phyloP scores from a whole-genome alignment of 768 basidiomycete genomes.

The Leccinum truebloodii region DNA sequence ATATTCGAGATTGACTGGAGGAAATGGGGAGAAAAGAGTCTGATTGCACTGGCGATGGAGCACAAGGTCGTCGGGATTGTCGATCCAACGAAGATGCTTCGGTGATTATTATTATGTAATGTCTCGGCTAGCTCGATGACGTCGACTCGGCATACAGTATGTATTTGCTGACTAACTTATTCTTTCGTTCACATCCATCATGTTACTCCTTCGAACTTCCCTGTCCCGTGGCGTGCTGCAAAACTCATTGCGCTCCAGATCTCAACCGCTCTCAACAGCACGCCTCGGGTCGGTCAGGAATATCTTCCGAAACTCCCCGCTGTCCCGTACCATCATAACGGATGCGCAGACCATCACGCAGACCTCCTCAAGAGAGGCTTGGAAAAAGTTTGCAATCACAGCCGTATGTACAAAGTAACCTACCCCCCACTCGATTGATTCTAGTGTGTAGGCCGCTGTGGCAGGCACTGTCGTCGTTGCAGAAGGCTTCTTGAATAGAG shows the following conservation, averaged over 20 bases:
- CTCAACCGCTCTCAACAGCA: conserved; percentile 22
- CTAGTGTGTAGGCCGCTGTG: conserved; percentile 56
- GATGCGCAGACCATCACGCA: conserved; percentile 42
- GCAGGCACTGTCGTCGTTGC: conserved; percentile 67
- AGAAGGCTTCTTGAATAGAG: conserved; percentile 71
- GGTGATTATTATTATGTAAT: conserved; percentile 6
- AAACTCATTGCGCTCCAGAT: conserved; percentile 18
- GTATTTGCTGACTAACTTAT: conserved; percentile 18
- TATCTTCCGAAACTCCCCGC: conserved; percentile 30
- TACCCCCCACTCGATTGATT: not conserved
- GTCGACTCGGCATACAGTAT: conserved; percentile 6
- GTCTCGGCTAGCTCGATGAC: conserved; percentile 9
- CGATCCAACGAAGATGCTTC: conserved; percentile 48
- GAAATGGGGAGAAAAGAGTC: conserved; percentile 49
- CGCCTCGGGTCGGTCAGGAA: conserved; percentile 22
- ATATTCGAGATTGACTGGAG: conserved; percentile 83
- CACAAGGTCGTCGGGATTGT: conserved; percentile 67
- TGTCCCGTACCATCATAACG: conserved; percentile 50
- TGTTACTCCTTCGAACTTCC: conserved; percentile 17
- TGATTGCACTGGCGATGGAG: conserved; percentile 71
- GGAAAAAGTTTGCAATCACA: conserved; percentile 53
- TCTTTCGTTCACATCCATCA: conserved; percentile 5
- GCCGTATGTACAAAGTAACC: conserved; percentile 41
- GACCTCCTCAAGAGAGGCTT: conserved; percentile 42
- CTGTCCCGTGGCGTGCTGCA: conserved; percentile 26